These are phyloP conservation scores for Populus pruinosa DNA, from an alignment of 345 rosid species.

Conservation along the genomic window DNA sequence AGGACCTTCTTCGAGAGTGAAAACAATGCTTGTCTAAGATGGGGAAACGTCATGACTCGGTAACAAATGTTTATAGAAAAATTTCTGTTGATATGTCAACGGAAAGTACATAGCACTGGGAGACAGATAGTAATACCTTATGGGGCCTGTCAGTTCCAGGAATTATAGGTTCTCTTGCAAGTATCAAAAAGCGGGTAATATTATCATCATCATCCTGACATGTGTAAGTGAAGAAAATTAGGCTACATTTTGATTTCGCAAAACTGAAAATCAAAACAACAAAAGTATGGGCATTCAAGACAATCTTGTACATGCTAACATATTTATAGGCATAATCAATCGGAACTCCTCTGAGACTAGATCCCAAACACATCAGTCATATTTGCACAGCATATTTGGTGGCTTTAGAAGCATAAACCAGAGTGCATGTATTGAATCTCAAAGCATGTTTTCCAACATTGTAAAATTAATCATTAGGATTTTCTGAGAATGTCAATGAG, in stretches of 20 bases:
- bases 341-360: background rate
- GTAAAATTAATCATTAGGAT: background rate
- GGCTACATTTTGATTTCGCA: background rate
- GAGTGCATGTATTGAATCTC: too few species aligned
- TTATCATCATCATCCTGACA: conserved; percentile 70
- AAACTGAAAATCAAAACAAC: background rate
- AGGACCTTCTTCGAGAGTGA: conserved; percentile 93
- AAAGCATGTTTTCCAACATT: too few species aligned
- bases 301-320: background rate
- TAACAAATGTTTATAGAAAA: background rate
- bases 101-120: background rate
- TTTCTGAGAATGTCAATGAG: background rate
- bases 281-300: background rate
- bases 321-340: background rate
- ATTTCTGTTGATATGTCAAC: background rate
- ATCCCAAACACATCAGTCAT: background rate
- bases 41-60: background rate
- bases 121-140: conserved; percentile 46
- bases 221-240: conserved; percentile 1
- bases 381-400: background rate
- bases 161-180: conserved; percentile 86
- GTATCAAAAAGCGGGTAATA: conserved; percentile 83
- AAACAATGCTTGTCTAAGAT: conserved; percentile 84
- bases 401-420: too few species aligned
- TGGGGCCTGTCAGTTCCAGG: conserved; percentile 62